Conservation (phyloP, 2,329 filamentous ascomycete genomes). For the Trichoderma endophyticum region DNA sequence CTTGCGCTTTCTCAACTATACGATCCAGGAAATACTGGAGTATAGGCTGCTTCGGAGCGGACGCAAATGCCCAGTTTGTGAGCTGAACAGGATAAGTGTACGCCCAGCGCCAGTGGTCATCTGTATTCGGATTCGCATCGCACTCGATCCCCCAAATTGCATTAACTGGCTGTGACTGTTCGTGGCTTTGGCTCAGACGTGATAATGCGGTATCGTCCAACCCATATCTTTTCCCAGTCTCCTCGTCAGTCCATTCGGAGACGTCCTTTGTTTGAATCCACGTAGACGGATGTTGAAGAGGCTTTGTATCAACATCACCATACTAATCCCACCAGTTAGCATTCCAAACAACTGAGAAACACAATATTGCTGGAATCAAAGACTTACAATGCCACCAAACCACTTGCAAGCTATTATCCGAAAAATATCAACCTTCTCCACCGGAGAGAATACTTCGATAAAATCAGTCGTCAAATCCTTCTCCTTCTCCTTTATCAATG, state of each 20-base stretch:
- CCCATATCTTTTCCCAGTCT: constrained; percentile 22
- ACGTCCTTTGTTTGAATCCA: constrained; percentile 24
- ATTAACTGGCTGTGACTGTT: constrained; percentile 19
- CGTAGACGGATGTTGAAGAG: constrained; percentile 22
- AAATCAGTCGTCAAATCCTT: constrained; percentile 20
- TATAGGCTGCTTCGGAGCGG: constrained; percentile 23
- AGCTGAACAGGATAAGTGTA: constrained; percentile 26
- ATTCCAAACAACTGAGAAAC: not conserved
- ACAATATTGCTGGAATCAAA: not conserved
- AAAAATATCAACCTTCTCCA: constrained; percentile 26
- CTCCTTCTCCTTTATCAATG: constrained; percentile 22
- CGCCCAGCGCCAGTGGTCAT: constrained; percentile 27
- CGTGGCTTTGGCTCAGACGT: not conserved
- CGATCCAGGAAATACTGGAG: constrained; percentile 23
- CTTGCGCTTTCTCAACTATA: constrained; percentile 9
- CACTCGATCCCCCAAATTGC: constrained; percentile 26
- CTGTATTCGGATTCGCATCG: constrained; percentile 23
- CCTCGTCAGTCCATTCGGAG: constrained; percentile 23
- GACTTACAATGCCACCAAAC: constrained; percentile 26
- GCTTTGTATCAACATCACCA: constrained; percentile 26
- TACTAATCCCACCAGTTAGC: constrained; percentile 19
- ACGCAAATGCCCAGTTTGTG: constrained; percentile 28
- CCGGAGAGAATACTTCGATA: constrained; percentile 21
- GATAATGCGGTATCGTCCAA: not conserved
- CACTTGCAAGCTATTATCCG: constrained; percentile 25